Conservation (phyloP, 768 basidiomycete species). For the Steccherinum ochraceum region DNA sequence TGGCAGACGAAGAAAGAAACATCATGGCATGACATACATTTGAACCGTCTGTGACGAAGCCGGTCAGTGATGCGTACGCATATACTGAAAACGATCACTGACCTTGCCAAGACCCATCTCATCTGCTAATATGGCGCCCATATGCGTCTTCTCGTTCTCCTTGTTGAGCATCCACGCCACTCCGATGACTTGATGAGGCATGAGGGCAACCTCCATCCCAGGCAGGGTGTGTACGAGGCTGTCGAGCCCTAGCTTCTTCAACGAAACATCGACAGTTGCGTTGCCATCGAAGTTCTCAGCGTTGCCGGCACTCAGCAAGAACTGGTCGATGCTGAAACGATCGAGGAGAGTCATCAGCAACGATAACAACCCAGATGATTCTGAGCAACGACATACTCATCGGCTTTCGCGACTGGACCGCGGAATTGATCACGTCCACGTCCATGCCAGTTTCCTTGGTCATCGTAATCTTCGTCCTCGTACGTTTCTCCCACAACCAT, state of each 20-base stretch:
- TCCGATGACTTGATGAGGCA: conserved; percentile 64
- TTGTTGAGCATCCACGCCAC: conserved; percentile 37
- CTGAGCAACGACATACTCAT: conserved; percentile 36
- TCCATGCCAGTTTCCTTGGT: conserved; percentile 41
- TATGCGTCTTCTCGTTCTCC: conserved; percentile 19
- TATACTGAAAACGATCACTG: background rate
- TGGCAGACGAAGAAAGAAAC: no score
- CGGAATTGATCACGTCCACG: conserved; percentile 10
- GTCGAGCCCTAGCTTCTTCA: conserved; percentile 46
- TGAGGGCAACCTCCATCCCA: conserved; percentile 53
- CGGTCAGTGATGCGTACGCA: background rate
- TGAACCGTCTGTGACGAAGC: conserved; percentile 19
- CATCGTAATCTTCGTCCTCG: conserved; percentile 29
- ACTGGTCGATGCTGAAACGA: conserved; percentile 41
- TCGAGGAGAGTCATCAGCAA: conserved; percentile 1
- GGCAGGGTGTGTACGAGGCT: conserved; percentile 42
- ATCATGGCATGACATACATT: conserved; percentile 17
- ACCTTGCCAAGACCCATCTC: conserved; percentile 57
- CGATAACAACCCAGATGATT: conserved; percentile 3
- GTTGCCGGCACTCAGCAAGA: conserved; percentile 49
- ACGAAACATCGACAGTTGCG: conserved; percentile 50
- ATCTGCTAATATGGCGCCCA: conserved; percentile 28
- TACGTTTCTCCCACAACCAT: background rate
- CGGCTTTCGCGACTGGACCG: conserved; percentile 33
- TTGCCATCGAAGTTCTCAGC: conserved; percentile 54